Conservation (phyloP, 2,329 filamentous ascomycete species). For the Fusarium albosuccineum region DNA sequence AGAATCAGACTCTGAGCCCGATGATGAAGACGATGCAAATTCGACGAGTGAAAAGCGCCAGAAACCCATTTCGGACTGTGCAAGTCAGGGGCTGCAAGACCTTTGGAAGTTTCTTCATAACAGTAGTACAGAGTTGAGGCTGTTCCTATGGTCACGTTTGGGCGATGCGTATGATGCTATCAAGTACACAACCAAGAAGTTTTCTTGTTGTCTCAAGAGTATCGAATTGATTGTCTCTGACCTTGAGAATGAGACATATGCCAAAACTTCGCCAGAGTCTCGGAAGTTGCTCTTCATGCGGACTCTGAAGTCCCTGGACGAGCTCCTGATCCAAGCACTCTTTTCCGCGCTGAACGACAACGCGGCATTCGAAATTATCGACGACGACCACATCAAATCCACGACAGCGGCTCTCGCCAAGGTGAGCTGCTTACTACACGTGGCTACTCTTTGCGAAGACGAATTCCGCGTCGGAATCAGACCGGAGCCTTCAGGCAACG, state of each 20-base stretch:
- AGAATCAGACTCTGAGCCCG: conserved; percentile 15
- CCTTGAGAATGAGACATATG: conserved; percentile 72
- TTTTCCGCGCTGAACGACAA: conserved; percentile 75
- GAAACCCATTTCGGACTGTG: conserved; percentile 63
- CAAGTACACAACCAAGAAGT: conserved; percentile 86
- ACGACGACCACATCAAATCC: conserved; percentile 80
- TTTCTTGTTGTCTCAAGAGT: conserved; percentile 87
- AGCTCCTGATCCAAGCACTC: conserved; percentile 79
- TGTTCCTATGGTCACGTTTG: conserved; percentile 93
- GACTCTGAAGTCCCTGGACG: conserved; percentile 83
- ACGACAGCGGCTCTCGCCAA: conserved; percentile 80
- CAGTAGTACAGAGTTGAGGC: conserved; percentile 83
- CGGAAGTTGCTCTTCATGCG: conserved; percentile 80
- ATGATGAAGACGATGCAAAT: conserved; percentile 33
- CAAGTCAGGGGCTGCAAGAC: conserved; percentile 74
- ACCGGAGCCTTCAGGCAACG: conserved; percentile 68
- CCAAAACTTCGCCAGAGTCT: conserved; percentile 69
- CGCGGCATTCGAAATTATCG: conserved; percentile 84
- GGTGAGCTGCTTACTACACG: conserved; percentile 81
- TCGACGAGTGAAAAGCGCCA: conserved; percentile 28
- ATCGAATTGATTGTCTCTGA: conserved; percentile 84
- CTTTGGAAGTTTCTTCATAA: conserved; percentile 87
- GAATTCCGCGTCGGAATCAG: conserved; percentile 83
- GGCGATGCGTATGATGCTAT: conserved; percentile 90
- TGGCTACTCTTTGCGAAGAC: conserved; percentile 86